Conservation (phyloP, 2,329 filamentous ascomycete species). For the Coniochaeta ligniaria region DNA sequence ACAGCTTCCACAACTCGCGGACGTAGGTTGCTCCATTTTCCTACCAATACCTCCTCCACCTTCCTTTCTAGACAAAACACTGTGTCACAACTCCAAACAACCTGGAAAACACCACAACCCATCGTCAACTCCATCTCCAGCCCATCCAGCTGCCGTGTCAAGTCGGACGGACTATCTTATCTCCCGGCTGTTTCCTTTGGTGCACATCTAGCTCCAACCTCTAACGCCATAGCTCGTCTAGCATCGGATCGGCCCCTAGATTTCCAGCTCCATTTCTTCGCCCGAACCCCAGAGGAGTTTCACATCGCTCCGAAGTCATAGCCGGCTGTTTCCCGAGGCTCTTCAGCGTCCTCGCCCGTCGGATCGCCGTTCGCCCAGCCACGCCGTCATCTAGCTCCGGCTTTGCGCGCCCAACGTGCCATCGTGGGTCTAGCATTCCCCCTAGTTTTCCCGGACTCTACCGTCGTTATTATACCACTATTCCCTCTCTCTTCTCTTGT, state of each 20-base stretch:
- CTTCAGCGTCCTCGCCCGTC: neutral
- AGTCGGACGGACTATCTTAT: neutral
- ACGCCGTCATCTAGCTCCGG: conserved; percentile 8
- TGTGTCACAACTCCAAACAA: neutral
- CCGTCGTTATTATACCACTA: conserved; percentile 4
- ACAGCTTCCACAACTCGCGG: no score
- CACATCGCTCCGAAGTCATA: neutral
- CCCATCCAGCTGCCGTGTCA: neutral
- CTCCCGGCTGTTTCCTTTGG: neutral
- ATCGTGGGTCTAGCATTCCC: conserved; percentile 4
- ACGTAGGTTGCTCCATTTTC: neutral
- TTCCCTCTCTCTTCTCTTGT: conserved; percentile 9
- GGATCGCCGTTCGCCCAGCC: neutral
- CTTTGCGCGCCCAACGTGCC: neutral
- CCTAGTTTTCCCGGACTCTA: conserved; percentile 5
- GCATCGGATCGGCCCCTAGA: neutral
- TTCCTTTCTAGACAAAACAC: neutral
- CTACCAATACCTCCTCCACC: neutral
- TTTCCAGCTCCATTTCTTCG: neutral
- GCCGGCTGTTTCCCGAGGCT: conserved; percentile 1
- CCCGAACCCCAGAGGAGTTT: neutral
- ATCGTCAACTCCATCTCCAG: neutral
- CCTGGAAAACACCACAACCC: neutral
- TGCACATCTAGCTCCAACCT: neutral
- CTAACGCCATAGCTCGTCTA: neutral